Conservation (phyloP, 2,329 filamentous ascomycete genomes). For the Hortaea sp. region DNA sequence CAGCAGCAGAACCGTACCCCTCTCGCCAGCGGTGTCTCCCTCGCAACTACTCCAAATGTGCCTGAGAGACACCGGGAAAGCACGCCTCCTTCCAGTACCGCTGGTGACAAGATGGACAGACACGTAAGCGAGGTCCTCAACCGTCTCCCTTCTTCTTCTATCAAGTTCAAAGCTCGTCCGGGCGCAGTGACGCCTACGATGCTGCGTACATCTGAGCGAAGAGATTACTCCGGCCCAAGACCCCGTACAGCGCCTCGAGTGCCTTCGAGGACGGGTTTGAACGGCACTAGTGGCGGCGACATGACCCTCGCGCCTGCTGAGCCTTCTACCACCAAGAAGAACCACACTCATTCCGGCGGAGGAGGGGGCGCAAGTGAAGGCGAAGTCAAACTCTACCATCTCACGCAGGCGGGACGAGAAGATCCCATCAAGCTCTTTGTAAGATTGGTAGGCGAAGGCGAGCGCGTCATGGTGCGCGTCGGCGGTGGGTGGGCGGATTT, state of each 20-base stretch:
- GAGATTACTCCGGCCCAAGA: slow-evolving; percentile 10
- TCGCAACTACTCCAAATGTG: too few species aligned
- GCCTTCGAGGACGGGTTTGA: slow-evolving; percentile 5
- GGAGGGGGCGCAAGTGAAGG: slow-evolving; percentile 9
- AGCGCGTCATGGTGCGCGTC: slow-evolving; percentile 95
- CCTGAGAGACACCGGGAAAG: too few species aligned
- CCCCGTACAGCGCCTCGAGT: slow-evolving; percentile 7
- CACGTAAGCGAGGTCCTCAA: slow-evolving; percentile 28
- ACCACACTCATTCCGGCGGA: neutral
- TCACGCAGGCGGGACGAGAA: slow-evolving; percentile 72
- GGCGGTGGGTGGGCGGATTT: slow-evolving; percentile 98
- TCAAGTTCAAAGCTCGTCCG: slow-evolving; percentile 56
- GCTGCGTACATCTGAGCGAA: slow-evolving; percentile 10
- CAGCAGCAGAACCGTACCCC: slow-evolving; percentile 1
- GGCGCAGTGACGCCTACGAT: slow-evolving; percentile 27
- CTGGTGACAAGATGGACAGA: slow-evolving; percentile 46
- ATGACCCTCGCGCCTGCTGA: slow-evolving; percentile 29
- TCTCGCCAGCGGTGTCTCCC: too few species aligned
- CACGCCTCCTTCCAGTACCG: neutral
- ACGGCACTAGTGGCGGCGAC: neutral
- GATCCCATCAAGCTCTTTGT: slow-evolving; percentile 92
- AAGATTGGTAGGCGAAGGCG: slow-evolving; percentile 81
- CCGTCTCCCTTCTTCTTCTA: slow-evolving; percentile 52
- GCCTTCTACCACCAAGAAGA: slow-evolving; percentile 15
- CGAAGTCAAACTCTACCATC: slow-evolving; percentile 85